Conservation (phyloP, 495 filamentous ascomycete genomes). For the Tricharina praecox region DNA sequence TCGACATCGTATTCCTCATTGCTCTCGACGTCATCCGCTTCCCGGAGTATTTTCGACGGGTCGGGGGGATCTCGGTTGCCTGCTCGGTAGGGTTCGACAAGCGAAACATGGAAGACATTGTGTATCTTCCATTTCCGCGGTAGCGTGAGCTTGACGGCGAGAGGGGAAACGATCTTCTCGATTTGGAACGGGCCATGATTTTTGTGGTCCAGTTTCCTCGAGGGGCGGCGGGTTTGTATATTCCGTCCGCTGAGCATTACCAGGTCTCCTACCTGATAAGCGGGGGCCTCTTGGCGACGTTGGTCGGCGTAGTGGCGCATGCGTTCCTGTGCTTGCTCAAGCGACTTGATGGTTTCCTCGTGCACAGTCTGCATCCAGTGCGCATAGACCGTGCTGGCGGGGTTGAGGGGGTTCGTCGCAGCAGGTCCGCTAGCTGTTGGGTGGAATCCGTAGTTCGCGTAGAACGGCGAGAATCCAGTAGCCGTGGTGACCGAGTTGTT, state of each 20-base stretch:
- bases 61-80: background rate
- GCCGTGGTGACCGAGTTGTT: background rate
- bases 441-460: constrained; percentile 5
- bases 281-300: background rate
- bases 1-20: background rate
- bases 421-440: background rate
- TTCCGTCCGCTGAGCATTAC: background rate
- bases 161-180: background rate
- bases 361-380: background rate
- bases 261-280: background rate
- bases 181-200: constrained; percentile 2
- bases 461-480: background rate
- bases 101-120: constrained; percentile 10
- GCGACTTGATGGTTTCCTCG: background rate
- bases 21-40: background rate
- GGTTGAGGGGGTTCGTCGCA: background rate
- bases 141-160: background rate
- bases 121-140: constrained; percentile 11
- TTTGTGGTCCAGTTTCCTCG: constrained; percentile 5
- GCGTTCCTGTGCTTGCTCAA: background rate
- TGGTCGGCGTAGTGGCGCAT: background rate
- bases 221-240: background rate
- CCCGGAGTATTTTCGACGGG: background rate
- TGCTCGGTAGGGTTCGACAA: background rate
- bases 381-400: background rate